Evolutionary conservation across 2,329 filamentous ascomycete genomes (phyloP).

Genomic region (Paraconiothyrium brasiliense): DNA sequence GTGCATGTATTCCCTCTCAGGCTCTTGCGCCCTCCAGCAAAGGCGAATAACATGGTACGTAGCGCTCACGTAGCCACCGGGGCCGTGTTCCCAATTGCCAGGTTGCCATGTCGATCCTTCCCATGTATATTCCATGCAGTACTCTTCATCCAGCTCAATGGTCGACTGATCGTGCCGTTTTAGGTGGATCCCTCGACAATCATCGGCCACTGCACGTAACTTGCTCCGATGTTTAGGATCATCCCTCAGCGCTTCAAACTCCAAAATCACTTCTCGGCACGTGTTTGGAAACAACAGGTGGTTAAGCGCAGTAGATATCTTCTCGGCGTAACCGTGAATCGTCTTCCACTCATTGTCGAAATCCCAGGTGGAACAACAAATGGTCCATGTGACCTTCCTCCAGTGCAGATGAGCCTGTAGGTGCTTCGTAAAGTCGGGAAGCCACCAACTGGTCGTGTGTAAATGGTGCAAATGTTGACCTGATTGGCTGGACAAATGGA

Average conservation of each 20-base stretch:
- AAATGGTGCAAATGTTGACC: constrained; percentile 34
- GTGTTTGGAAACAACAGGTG: constrained; percentile 23
- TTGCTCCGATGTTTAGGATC: constrained; percentile 13
- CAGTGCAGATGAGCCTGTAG: constrained; percentile 30
- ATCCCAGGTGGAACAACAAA: constrained; percentile 26
- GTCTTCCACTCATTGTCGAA: constrained; percentile 17
- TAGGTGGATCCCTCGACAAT: constrained; percentile 17
- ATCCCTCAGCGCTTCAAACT: constrained; percentile 32
- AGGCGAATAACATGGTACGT: constrained; percentile 26
- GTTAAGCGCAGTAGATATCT: constrained; percentile 10
- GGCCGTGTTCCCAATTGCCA: constrained; percentile 19
- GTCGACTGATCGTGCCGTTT: constrained; percentile 22
- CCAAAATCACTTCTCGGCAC: constrained; percentile 37
- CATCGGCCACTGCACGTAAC: constrained; percentile 17
- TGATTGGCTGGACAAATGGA: constrained; percentile 30
- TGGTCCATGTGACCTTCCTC: constrained; percentile 36
- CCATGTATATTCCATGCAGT: constrained; percentile 30
- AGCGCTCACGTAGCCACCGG: constrained; percentile 21
- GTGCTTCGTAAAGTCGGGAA: constrained; percentile 22
- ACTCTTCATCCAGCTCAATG: constrained; percentile 22
- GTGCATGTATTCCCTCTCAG: constrained; percentile 34
- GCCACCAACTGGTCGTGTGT: constrained; percentile 23
- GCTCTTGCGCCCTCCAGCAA: constrained; percentile 32
- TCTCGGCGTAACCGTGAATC: constrained; percentile 14
- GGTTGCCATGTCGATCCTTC: constrained; percentile 20